phyloP scores from a whole-genome alignment of 192 early-diverging fungal species.

The Coemansia sp. region DNA sequence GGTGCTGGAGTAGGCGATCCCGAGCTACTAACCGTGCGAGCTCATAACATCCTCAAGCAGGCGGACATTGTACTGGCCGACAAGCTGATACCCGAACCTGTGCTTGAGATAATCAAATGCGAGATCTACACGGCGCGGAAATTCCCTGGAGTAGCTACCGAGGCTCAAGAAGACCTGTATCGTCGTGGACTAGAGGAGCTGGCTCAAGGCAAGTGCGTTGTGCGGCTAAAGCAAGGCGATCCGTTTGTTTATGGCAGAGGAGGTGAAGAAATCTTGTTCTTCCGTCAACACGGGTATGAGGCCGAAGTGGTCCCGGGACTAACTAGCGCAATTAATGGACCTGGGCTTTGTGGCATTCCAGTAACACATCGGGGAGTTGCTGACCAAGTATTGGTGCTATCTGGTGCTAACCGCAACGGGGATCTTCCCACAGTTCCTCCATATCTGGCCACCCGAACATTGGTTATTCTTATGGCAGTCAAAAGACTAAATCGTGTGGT shows the following conservation, averaged over 20 bases:
- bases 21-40: slow-evolving; percentile 72
- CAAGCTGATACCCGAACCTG: slow-evolving; percentile 64
- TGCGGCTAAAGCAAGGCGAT: slow-evolving; percentile 89
- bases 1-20: slow-evolving; percentile 86
- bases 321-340: slow-evolving; percentile 72
- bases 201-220: slow-evolving; percentile 63
- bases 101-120: slow-evolving; percentile 53
- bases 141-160: slow-evolving; percentile 63
- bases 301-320: slow-evolving; percentile 75
- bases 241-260: slow-evolving; percentile 92
- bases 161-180: slow-evolving; percentile 75
- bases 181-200: slow-evolving; percentile 72
- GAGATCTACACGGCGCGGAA: slow-evolving; percentile 69
- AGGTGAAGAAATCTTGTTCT: slow-evolving; percentile 80
- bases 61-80: slow-evolving; percentile 87
- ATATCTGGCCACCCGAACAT: slow-evolving; percentile 66
- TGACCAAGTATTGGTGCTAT: slow-evolving; percentile 80
- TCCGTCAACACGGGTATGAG: slow-evolving; percentile 68
- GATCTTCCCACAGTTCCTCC: slow-evolving; percentile 70
- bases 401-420: slow-evolving; percentile 77
- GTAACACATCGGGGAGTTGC: slow-evolving; percentile 86
- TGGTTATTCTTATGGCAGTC: slow-evolving; percentile 84
- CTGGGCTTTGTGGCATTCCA: slow-evolving; percentile 71
- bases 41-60: slow-evolving; percentile 57
- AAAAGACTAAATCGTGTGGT: slow-evolving; percentile 64